A percentile compares a stretch with the other conserved stretches of the same genome.
phyloP scores from a whole-genome alignment of 169 alveolate genomes.

The Eimeria praecox region DNA sequence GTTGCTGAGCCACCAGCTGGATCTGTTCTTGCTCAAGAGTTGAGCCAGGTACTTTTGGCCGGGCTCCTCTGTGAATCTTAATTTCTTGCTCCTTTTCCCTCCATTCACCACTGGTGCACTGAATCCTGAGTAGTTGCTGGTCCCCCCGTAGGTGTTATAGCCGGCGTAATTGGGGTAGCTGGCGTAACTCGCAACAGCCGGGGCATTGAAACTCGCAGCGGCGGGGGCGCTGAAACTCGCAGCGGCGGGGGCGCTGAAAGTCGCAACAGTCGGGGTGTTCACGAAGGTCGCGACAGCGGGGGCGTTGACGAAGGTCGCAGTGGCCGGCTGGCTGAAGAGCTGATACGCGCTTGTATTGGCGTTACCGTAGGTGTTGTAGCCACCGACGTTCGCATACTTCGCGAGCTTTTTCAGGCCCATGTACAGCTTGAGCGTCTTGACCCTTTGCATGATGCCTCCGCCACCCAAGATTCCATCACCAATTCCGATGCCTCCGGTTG shows the following conservation, averaged over 20 bases:
- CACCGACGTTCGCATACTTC: neutral
- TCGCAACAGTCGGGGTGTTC: neutral
- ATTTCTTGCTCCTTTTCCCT: neutral
- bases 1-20: neutral
- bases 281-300: neutral
- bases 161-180: neutral
- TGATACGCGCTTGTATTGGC: neutral
- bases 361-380: conserved; percentile 39
- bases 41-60: conserved; percentile 52
- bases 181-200: too few relatives aligned
- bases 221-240: neutral
- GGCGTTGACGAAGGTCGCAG: neutral
- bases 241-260: neutral
- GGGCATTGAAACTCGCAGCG: conserved; percentile 3
- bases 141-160: neutral
- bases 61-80: conserved; percentile 20
- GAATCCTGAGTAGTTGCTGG: neutral
- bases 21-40: neutral
- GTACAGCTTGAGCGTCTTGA: neutral
- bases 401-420: neutral
- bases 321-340: neutral
- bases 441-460: neutral
- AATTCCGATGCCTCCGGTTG: neutral
- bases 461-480: neutral
- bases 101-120: neutral